Conservation (phyloP, 352 stramenopile genomes). For the Phytophthora pistaciae region DNA sequence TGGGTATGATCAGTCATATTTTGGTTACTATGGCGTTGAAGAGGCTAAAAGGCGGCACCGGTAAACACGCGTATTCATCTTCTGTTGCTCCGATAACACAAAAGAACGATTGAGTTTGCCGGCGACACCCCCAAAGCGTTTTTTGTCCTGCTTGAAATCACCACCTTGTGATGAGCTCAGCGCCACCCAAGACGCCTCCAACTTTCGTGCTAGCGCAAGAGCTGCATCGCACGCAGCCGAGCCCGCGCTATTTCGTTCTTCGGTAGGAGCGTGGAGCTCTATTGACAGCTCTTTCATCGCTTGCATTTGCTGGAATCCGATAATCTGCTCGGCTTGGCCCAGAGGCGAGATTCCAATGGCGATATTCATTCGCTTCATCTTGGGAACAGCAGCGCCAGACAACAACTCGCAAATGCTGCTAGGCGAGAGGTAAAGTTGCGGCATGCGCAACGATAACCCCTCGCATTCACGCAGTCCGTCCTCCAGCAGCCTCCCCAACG, state of each 20-base stretch:
- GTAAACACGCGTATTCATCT: slow-evolving; percentile 31
- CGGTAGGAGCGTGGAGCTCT: slow-evolving; percentile 24
- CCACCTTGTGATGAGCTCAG: slow-evolving; percentile 4
- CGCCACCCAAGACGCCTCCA: slow-evolving; percentile 34
- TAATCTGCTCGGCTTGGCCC: not conserved
- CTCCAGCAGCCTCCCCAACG: slow-evolving; percentile 45
- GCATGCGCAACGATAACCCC: slow-evolving; percentile 44
- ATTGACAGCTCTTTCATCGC: slow-evolving; percentile 30
- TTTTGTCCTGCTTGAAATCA: slow-evolving; percentile 4
- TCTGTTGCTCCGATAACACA: slow-evolving; percentile 31
- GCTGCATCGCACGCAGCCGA: not conserved
- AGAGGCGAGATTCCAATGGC: slow-evolving; percentile 16
- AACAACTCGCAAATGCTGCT: slow-evolving; percentile 27
- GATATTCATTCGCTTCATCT: slow-evolving; percentile 37
- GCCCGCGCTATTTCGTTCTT: slow-evolving; percentile 10
- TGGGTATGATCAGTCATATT: not conserved
- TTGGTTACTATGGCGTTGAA: slow-evolving; percentile 12
- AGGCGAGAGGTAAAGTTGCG: slow-evolving; percentile 26
- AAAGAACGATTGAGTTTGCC: slow-evolving; percentile 26
- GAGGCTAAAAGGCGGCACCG: slow-evolving; percentile 26
- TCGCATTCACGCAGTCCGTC: slow-evolving; percentile 59
- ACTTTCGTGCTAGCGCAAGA: slow-evolving; percentile 18
- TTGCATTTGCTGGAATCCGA: slow-evolving; percentile 25
- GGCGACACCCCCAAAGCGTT: slow-evolving; percentile 1
- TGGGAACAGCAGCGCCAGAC: slow-evolving; percentile 14